Conservation (phyloP, 208 protist species). For the Crithidia bombi region DNA sequence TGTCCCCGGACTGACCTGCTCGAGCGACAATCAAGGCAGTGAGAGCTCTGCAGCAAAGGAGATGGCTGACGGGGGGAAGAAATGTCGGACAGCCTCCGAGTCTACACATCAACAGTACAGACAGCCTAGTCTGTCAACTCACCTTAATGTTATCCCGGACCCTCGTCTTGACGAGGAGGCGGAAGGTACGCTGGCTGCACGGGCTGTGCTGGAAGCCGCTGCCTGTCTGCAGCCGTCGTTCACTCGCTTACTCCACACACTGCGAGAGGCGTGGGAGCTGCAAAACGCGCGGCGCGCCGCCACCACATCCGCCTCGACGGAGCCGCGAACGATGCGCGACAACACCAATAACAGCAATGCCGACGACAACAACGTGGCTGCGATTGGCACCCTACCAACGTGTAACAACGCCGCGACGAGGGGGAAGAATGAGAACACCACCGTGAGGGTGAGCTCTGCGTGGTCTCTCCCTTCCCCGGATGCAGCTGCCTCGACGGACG, state of each 20-base stretch:
- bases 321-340: background rate
- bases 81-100: too few relatives aligned
- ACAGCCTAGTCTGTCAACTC: too few relatives aligned
- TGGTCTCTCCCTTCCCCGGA: background rate
- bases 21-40: too few relatives aligned
- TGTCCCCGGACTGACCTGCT: too few relatives aligned
- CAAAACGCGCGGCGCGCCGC: background rate
- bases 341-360: background rate
- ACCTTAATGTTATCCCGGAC: too few relatives aligned
- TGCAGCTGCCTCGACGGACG: background rate
- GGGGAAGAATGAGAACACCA: too few relatives aligned
- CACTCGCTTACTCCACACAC: background rate
- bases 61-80: too few relatives aligned
- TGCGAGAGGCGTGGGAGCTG: constrained; percentile 3
- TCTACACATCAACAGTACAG: too few relatives aligned
- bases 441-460: too few relatives aligned
- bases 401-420: too few relatives aligned
- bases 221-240: background rate
- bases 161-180: background rate
- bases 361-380: background rate
- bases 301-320: background rate
- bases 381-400: background rate
- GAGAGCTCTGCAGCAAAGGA: too few relatives aligned
- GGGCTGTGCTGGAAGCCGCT: background rate
- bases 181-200: background rate